These are phyloP conservation scores for Leccinum imitatum DNA, from an alignment of 768 basidiomycete genomes.

Conservation along the genomic window DNA sequence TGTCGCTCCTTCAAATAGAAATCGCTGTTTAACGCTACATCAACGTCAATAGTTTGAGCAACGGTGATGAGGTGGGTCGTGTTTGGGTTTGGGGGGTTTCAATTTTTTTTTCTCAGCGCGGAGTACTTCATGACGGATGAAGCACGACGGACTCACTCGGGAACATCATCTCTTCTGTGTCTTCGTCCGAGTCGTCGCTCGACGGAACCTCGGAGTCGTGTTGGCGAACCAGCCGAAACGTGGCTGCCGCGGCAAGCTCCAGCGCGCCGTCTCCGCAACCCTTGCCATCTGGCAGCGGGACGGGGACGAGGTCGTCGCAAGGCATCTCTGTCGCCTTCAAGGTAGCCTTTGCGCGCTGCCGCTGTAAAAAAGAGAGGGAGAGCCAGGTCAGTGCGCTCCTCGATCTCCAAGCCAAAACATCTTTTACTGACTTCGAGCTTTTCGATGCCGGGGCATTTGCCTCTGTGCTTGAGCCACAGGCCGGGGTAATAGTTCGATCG, in stretches of 20 bases:
- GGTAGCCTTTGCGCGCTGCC: slow-evolving; percentile 11
- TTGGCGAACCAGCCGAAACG: background rate
- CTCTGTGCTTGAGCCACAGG: slow-evolving; percentile 34
- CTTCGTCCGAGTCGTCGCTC: slow-evolving; percentile 22
- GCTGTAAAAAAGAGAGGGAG: background rate
- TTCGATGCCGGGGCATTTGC: slow-evolving; percentile 28
- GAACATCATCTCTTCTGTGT: slow-evolving; percentile 22
- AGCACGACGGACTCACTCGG: slow-evolving; percentile 22
- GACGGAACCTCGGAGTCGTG: slow-evolving; percentile 6
- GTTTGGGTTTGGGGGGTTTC: background rate
- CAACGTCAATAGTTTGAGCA: background rate
- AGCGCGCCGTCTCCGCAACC: slow-evolving; percentile 5
- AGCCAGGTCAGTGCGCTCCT: slow-evolving; percentile 12
- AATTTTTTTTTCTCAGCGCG: slow-evolving; percentile 4
- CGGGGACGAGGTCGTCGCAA: background rate
- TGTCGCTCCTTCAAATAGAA: slow-evolving; percentile 18
- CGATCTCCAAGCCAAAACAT: background rate
- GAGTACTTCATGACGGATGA: background rate
- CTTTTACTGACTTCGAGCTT: slow-evolving; percentile 27
- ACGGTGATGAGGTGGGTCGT: background rate
- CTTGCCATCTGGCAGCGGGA: background rate
- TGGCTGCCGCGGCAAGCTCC: slow-evolving; percentile 1
- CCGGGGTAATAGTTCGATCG: slow-evolving; percentile 37
- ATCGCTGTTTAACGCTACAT: background rate
- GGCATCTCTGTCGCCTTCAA: background rate